Base-by-base conservation (phyloP, 2,329 filamentous ascomycete genomes). In the Cercospora canescens region DNA sequence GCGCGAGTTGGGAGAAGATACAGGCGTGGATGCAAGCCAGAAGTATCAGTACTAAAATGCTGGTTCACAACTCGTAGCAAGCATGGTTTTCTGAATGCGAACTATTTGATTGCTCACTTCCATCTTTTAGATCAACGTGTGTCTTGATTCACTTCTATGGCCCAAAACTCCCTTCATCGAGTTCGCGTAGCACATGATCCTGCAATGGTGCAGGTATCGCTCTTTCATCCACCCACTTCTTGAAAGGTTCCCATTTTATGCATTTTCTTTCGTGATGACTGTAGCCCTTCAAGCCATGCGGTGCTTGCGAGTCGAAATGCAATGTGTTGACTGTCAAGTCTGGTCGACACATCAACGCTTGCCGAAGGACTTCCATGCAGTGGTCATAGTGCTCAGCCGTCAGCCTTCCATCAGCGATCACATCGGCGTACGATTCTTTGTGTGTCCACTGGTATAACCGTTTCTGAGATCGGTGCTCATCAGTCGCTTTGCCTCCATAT, bases 401-500 rank as follows among this genome's bases (percentile, higher is more conserved):
- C 32, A 65, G 32, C 1, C 59, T 59, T 4, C 50, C 26, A 5
- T 59, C 34, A 26, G 28, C 41, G 18, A 66, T 50, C 4, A 67
- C 52, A 11, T 67, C 62, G 4, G 59, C 59, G 35, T 67, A 67
- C 11, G 61, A 59, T 7, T 60, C 62, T 26, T 39, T 57, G 45
- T 67, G 41, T 21, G 60, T 37, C 58, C 56, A 62, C 58, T 67
- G 66, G 14, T 67, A 67, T 11, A 67, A 58, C 11, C 66, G 66
- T 63, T 67, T 67, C 63, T 64, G 34, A n/a, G n/a, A n/a, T n/a
- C n/a, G n/a, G n/a, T 21, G 12, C 2, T 16, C 37, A 32, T 48
- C 14, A 12, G 3, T 18, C 18, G 14, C 7, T 48, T 6, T 2
- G 16, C 35, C n/a, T n/a, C 35, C 35, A 6, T n/a, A n/a, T n/a